Evolutionary conservation across 352 stramenopile species (phyloP).

Genomic region (Globisporangium nagaii): DNA sequence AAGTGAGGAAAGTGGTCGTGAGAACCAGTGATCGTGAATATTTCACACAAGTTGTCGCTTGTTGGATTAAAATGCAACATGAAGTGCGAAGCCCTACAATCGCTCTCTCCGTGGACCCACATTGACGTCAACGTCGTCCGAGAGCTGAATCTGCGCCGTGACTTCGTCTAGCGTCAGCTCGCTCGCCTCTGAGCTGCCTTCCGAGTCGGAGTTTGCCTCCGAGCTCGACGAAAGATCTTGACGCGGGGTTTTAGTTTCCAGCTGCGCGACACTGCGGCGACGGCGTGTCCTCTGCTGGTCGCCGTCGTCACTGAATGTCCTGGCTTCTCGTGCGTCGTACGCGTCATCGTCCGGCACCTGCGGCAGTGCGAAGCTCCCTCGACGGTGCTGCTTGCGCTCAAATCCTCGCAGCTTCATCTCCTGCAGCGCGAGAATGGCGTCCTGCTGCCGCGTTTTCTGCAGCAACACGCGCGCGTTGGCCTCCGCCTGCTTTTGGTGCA

Average conservation of each 20-base stretch:
- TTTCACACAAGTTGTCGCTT: too few species aligned
- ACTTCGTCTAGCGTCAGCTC: slow-evolving; percentile 15
- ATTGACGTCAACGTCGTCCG: slow-evolving; percentile 6
- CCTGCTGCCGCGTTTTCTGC: slow-evolving; percentile 35
- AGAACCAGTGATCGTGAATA: too few species aligned
- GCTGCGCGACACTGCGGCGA: not conserved
- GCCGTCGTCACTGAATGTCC: slow-evolving; percentile 5
- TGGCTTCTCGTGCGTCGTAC: not conserved
- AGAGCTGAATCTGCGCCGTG: slow-evolving; percentile 16
- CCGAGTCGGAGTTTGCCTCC: not conserved
- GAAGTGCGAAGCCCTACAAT: not conserved
- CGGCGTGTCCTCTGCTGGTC: slow-evolving; percentile 13
- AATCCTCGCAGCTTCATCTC: slow-evolving; percentile 44
- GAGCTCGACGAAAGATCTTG: not conserved
- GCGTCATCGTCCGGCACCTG: not conserved
- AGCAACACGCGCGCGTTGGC: slow-evolving; percentile 22
- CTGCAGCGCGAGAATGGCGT: slow-evolving; percentile 44
- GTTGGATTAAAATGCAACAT: too few species aligned
- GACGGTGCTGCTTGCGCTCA: slow-evolving; percentile 19
- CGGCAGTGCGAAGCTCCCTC: slow-evolving; percentile 14
- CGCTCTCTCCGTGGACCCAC: not conserved
- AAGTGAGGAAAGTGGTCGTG: too few species aligned
- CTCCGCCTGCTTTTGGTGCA: slow-evolving; percentile 46
- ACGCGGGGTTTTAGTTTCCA: not conserved
- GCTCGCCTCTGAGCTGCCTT: not conserved